phyloP scores from a whole-genome alignment of 2,329 filamentous ascomycete genomes.

The Xylaria arbuscula region DNA sequence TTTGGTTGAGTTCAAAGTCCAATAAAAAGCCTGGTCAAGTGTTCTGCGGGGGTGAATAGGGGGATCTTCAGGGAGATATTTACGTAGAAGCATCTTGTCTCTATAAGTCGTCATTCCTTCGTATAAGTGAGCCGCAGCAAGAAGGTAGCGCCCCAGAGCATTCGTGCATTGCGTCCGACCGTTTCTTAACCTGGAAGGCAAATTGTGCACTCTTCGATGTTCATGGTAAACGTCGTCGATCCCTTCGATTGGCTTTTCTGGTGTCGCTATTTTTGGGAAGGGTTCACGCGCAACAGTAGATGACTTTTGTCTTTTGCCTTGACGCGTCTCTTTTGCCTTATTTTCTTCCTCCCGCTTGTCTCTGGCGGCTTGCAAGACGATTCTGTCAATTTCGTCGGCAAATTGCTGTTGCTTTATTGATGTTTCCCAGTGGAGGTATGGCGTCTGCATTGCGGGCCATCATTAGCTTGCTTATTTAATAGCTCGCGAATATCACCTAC shows the following conservation, averaged over 20 bases:
- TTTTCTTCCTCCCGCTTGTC: background rate
- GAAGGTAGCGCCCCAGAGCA: conserved; percentile 47
- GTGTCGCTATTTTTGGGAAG: background rate
- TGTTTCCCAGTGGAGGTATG: conserved; percentile 57
- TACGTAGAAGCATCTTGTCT: conserved; percentile 51
- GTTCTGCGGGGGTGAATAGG: conserved; percentile 59
- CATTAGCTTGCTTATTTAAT: background rate
- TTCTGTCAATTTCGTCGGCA: conserved; percentile 45
- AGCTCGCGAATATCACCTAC: conserved; percentile 32
- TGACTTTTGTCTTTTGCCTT: background rate
- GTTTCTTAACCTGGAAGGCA: too few relatives aligned
- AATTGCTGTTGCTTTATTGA: conserved; percentile 49
- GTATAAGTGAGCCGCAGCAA: conserved; percentile 51
- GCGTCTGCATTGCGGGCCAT: conserved; percentile 47
- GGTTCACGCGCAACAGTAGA: too few relatives aligned
- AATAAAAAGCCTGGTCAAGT: conserved; percentile 59
- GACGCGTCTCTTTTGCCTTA: background rate
- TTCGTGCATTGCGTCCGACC: conserved; percentile 29
- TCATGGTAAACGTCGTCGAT: background rate
- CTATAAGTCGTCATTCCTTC: conserved; percentile 53
- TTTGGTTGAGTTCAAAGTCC: conserved; percentile 54
- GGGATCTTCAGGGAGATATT: conserved; percentile 50
- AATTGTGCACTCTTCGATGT: background rate
- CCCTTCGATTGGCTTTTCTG: background rate
- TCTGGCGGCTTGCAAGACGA: background rate